Evolutionary conservation across 768 basidiomycete species (phyloP).

Genomic region (Clitopilus hobsonii): DNA sequence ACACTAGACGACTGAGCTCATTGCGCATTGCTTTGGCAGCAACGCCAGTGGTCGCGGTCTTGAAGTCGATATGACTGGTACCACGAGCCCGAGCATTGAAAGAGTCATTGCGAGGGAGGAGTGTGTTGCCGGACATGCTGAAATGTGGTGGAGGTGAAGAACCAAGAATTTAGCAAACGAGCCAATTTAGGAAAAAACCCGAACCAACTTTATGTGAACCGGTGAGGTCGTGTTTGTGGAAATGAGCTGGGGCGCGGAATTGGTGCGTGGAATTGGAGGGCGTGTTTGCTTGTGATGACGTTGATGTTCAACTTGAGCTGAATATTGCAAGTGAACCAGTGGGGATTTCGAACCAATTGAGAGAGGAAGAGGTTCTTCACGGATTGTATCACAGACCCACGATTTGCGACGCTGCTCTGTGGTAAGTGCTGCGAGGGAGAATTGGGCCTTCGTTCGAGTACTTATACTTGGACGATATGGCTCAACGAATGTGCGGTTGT

Average conservation of each 20-base stretch:
- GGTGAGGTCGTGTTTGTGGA: conserved; percentile 49
- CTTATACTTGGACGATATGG: conserved; percentile 12
- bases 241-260: conserved; percentile 56
- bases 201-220: conserved; percentile 29
- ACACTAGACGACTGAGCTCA: conserved; percentile 92
- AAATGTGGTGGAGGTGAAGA: conserved; percentile 11
- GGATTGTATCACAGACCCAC: conserved; percentile 42
- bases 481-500: conserved; percentile 10
- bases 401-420: conserved; percentile 19
- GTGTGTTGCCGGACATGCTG: conserved; percentile 46
- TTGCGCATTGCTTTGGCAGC: conserved; percentile 97
- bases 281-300: conserved; percentile 58
- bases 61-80: conserved; percentile 87
- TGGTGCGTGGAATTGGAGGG: conserved; percentile 35
- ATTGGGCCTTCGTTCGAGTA: conserved; percentile 8
- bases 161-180: conserved; percentile 12
- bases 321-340: conserved; percentile 16
- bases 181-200: conserved; percentile 8
- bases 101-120: conserved; percentile 62
- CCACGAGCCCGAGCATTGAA: conserved; percentile 72
- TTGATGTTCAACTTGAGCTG: conserved; percentile 25
- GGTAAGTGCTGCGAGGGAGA: conserved; percentile 2
- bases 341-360: conserved; percentile 18
- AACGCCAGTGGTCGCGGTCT: conserved; percentile 94
- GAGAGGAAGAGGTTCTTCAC: conserved; percentile 37